A percentile compares a stretch with the other conserved stretches of the same genome.
Evolutionary conservation across 805 yeast genomes (phyloP).

Genomic region (Ogataea dorogensis): DNA sequence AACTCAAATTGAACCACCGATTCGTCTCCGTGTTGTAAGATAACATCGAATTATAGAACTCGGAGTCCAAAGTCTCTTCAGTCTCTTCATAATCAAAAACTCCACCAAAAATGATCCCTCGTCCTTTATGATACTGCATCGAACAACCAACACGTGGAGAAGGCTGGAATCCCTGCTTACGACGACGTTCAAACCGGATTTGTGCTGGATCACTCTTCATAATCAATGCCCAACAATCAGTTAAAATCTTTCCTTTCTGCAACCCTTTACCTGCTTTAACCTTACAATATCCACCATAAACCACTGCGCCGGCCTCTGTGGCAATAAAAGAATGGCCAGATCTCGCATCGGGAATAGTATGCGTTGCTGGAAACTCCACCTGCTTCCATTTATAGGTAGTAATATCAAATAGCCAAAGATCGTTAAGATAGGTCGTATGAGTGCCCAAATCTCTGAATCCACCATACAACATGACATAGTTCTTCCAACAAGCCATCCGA

Average conservation of each 20-base stretch:
- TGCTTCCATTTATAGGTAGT: conserved; percentile 89
- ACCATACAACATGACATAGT: conserved; percentile 79
- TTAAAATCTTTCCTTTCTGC: conserved; percentile 86
- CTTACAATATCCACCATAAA: conserved; percentile 94
- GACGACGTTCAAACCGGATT: conserved; percentile 84
- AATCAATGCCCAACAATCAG: conserved; percentile 82
- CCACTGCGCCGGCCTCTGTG: conserved; percentile 71
- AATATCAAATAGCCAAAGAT: conserved; percentile 90
- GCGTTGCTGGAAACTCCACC: conserved; percentile 79
- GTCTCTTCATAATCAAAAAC: conserved; percentile 94
- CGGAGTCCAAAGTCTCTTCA: conserved; percentile 84
- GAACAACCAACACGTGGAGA: conserved; percentile 94
- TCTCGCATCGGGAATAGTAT: conserved; percentile 82
- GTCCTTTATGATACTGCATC: conserved; percentile 82
- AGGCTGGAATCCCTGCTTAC: conserved; percentile 87
- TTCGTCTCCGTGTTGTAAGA: conserved; percentile 84
- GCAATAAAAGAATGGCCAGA: conserved; percentile 91
- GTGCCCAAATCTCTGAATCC: conserved; percentile 91
- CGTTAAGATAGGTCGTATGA: conserved; percentile 78
- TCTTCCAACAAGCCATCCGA: conserved; percentile 88
- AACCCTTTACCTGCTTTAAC: conserved; percentile 85
- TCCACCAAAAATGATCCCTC: conserved; percentile 94
- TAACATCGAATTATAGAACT: conserved; percentile 74
- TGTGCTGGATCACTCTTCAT: conserved; percentile 81
- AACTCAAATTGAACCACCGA: conserved; percentile 76